Conservation (phyloP, 2,329 filamentous ascomycete genomes). For the Daldinia eschscholtzii region DNA sequence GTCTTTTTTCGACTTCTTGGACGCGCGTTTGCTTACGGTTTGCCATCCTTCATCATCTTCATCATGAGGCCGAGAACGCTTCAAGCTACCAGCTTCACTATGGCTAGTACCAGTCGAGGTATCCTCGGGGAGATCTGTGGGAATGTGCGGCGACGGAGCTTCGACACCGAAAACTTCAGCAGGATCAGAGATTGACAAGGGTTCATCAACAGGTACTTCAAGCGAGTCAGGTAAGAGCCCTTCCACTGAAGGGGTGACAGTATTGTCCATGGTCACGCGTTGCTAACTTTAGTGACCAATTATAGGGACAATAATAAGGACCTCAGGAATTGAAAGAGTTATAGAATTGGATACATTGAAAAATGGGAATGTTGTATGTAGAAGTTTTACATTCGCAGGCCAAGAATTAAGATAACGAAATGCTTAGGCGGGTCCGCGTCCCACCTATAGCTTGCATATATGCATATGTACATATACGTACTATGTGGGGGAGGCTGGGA, state of each 20-base stretch:
- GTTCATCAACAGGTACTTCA: conserved; percentile 19
- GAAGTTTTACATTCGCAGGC: conserved; percentile 34
- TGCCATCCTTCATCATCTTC: conserved; percentile 64
- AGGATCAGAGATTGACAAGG: conserved; percentile 25
- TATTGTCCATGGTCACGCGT: conserved; percentile 35
- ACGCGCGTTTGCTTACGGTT: conserved; percentile 63
- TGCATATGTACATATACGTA: conserved; percentile 17
- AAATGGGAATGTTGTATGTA: conserved; percentile 17
- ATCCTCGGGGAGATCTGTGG: conserved; percentile 36
- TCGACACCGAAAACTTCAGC: conserved; percentile 31
- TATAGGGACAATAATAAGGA: neutral
- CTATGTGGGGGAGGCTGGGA: conserved; percentile 27
- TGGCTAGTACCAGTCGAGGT: conserved; percentile 37
- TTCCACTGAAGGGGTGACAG: conserved; percentile 26
- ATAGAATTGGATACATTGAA: conserved; percentile 11
- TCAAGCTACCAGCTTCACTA: conserved; percentile 56
- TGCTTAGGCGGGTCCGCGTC: conserved; percentile 15
- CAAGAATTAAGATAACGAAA: conserved; percentile 18
- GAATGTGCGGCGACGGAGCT: conserved; percentile 35
- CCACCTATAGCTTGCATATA: conserved; percentile 31
- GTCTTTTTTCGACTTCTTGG: conserved; percentile 63
- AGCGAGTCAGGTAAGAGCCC: conserved; percentile 26
- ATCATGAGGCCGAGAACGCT: conserved; percentile 64
- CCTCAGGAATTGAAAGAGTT: neutral
- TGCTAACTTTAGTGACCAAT: neutral